phyloP scores from a whole-genome alignment of 2,329 filamentous ascomycete genomes.

The Pestalotiopsis sp. region DNA sequence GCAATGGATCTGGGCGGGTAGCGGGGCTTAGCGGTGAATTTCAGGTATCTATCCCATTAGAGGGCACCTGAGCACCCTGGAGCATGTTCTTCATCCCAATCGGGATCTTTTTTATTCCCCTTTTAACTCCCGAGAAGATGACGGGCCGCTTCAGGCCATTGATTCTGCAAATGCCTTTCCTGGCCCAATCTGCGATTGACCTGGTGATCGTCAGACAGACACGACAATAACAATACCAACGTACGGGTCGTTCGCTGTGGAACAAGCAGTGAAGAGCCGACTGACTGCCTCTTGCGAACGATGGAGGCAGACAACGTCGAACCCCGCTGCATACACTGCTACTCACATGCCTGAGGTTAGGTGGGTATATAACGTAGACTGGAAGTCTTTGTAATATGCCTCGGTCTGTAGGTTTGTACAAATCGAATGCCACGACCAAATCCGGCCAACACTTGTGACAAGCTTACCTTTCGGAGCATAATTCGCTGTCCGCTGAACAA shows the following conservation, averaged over 20 bases:
- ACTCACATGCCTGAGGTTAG: no score
- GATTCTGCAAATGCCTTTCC: neutral
- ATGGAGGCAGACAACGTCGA: no score
- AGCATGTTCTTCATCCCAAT: neutral
- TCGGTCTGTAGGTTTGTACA: no score
- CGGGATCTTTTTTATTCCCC: neutral
- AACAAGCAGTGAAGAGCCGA: neutral
- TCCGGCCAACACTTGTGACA: neutral
- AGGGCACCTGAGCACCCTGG: neutral
- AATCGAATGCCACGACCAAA: no score
- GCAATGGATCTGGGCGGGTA: neutral
- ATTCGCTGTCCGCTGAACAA: neutral
- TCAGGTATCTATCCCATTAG: neutral
- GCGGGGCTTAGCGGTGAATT: neutral
- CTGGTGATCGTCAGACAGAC: neutral
- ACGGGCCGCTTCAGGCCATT: neutral
- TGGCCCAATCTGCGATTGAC: neutral
- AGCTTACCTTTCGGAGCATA: no score
- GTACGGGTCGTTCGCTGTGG: neutral
- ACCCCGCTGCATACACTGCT: no score
- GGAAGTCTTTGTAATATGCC: no score
- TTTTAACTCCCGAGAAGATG: neutral
- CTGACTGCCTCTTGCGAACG: no score
- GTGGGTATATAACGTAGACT: no score
- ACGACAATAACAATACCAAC: neutral